These are phyloP conservation scores for Trapa incisa DNA, from an alignment of 345 rosid genomes.

Conservation along the genomic window DNA sequence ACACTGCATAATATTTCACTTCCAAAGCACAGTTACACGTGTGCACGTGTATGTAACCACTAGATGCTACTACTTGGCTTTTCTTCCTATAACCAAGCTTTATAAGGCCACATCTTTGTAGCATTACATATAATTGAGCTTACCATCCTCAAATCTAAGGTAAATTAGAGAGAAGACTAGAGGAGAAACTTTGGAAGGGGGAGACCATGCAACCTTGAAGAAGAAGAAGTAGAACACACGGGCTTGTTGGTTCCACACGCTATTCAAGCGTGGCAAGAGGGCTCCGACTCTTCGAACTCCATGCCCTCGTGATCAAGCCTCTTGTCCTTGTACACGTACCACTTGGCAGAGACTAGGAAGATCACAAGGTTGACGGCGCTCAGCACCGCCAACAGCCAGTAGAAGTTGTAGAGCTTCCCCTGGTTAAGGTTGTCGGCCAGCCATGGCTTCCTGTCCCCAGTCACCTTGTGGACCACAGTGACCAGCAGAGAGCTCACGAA, in stretches of 20 bases:
- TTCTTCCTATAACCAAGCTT: not conserved
- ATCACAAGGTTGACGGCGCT: constrained; percentile 47
- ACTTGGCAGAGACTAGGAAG: constrained; percentile 48
- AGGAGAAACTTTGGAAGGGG: too few relatives aligned
- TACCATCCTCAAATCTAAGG: not conserved
- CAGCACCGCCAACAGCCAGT: constrained; percentile 67
- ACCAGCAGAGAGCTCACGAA: constrained; percentile 72
- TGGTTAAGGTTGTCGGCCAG: constrained; percentile 67
- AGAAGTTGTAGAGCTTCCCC: constrained; percentile 73
- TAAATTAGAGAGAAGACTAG: too few relatives aligned
- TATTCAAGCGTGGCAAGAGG: constrained; percentile 25
- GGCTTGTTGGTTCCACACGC: not conserved
- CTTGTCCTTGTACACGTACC: constrained; percentile 91
- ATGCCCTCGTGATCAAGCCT: constrained; percentile 61
- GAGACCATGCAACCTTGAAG: not conserved
- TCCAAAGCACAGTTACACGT: not conserved
- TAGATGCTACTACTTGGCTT: not conserved
- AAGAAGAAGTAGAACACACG: not conserved
- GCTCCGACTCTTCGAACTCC: constrained; percentile 46
- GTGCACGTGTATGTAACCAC: too few relatives aligned
- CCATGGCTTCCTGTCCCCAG: constrained; percentile 49
- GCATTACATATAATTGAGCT: not conserved
- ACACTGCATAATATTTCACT: not conserved
- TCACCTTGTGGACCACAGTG: constrained; percentile 56
- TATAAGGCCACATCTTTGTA: not conserved